These are phyloP conservation scores for Beauveria rudraprayagi DNA, from an alignment of 2,329 filamentous ascomycete genomes.

Conservation along the genomic window DNA sequence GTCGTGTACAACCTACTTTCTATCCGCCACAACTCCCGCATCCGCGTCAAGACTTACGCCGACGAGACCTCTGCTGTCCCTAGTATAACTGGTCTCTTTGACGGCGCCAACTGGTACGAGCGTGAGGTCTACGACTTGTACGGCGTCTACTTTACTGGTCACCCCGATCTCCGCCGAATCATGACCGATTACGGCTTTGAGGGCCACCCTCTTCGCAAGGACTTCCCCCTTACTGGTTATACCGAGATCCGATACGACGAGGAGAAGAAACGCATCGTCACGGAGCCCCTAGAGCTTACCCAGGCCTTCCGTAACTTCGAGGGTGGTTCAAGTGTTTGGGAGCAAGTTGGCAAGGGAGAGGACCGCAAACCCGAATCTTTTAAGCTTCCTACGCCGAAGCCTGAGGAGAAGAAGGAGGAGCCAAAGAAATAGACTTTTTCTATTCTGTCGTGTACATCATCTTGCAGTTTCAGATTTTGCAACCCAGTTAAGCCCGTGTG, in stretches of 20 bases:
- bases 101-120: conserved; percentile 98
- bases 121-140: conserved; percentile 96
- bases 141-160: conserved; percentile 90
- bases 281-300: conserved; percentile 93
- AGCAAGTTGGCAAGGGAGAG: conserved; percentile 58
- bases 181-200: conserved; percentile 99
- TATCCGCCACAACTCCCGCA: conserved; percentile 91
- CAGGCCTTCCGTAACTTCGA: conserved; percentile 99
- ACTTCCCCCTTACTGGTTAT: conserved; percentile 96
- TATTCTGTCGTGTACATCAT: conserved; percentile 24
- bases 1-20: conserved; percentile 96
- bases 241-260: conserved; percentile 97
- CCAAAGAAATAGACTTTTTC: conserved; percentile 68
- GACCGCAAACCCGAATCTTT: conserved; percentile 79
- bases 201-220: conserved; percentile 92
- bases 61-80: conserved; percentile 93
- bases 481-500: neutral
- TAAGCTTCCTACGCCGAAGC: conserved; percentile 91
- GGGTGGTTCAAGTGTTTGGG: conserved; percentile 67
- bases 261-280: conserved; percentile 99
- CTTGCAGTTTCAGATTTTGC: conserved; percentile 15
- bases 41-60: conserved; percentile 97
- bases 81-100: conserved; percentile 76
- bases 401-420: conserved; percentile 84
- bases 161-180: conserved; percentile 92